A percentile compares a stretch with the other conserved stretches of the same genome.
These are phyloP conservation scores for Prunus campanulata DNA, from an alignment of 306 rosid species.

Conservation along the genomic window DNA sequence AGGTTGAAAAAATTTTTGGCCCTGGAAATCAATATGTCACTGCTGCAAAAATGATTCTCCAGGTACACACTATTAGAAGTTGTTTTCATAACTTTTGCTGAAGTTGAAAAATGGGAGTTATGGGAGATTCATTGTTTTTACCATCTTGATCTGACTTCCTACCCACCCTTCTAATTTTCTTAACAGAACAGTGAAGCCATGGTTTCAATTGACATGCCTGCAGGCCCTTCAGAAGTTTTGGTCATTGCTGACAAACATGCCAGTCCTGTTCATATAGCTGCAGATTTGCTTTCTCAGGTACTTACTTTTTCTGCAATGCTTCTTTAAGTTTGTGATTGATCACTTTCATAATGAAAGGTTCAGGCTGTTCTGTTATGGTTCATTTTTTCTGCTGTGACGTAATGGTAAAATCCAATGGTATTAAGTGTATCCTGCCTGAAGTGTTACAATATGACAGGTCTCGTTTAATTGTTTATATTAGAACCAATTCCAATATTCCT, in stretches of 20 bases:
- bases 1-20: slow-evolving; percentile 93
- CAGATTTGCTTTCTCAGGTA: slow-evolving; percentile 98
- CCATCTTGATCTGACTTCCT: not conserved
- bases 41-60: slow-evolving; percentile 99
- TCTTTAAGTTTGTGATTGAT: not conserved
- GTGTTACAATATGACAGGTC: not conserved
- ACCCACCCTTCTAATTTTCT: not conserved
- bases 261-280: slow-evolving; percentile 84
- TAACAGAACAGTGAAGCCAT: slow-evolving; percentile 94
- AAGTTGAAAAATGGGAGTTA: not conserved
- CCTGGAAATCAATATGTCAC: slow-evolving; percentile 99
- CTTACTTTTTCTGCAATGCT: slow-evolving; percentile 8
- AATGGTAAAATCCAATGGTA: not conserved
- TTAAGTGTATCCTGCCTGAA: not conserved
- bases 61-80: slow-evolving; percentile 43
- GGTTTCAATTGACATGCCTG: slow-evolving; percentile 99
- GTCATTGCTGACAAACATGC: slow-evolving; percentile 93
- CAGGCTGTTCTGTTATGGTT: not conserved
- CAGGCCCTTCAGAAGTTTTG: slow-evolving; percentile 98
- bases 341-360: slow-evolving; percentile 13
- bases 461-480: not conserved
- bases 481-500: not conserved
- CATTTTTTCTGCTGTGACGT: not conserved
- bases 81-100: not conserved
- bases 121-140: not conserved